Percentiles rank a stretch among this genome's conserved stretches.
Evolutionary conservation across 1,139 yeast species (phyloP).

Genomic region (Blastobotrys petasosporus): DNA sequence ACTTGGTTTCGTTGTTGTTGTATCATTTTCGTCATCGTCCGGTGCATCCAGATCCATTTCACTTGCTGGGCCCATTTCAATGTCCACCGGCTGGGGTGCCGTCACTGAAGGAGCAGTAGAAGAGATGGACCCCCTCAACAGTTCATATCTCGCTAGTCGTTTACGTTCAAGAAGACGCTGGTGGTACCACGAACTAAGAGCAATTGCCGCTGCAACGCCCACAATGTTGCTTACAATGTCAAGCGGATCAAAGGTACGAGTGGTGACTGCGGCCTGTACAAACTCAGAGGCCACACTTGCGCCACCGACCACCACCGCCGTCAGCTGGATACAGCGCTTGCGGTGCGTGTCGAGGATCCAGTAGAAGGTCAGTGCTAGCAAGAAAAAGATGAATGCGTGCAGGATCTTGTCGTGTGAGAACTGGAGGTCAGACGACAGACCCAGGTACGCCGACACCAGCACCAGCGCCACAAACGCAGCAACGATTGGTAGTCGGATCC

Average conservation of each 20-base stretch:
- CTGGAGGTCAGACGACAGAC: slow-evolving; percentile 44
- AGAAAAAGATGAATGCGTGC: slow-evolving; percentile 46
- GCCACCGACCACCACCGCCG: slow-evolving; percentile 42
- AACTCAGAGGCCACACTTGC: slow-evolving; percentile 49
- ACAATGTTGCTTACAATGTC: slow-evolving; percentile 35
- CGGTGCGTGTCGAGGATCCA: slow-evolving; percentile 46
- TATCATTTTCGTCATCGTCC: no score
- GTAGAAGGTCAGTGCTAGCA: slow-evolving; percentile 50
- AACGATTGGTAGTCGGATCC: slow-evolving; percentile 17
- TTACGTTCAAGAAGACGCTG: slow-evolving; percentile 30
- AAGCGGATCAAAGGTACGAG: slow-evolving; percentile 33
- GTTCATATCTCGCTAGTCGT: slow-evolving; percentile 29
- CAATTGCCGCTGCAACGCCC: slow-evolving; percentile 33
- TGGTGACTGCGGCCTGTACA: slow-evolving; percentile 32
- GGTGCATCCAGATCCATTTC: no score
- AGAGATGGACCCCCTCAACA: slow-evolving; percentile 20
- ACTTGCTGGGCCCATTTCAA: no score
- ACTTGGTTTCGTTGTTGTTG: no score
- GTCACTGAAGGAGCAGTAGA: no score
- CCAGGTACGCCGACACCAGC: slow-evolving; percentile 37
- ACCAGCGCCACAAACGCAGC: slow-evolving; percentile 30
- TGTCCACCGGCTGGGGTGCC: no score
- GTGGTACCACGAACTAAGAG: slow-evolving; percentile 34
- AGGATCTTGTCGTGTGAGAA: slow-evolving; percentile 48
- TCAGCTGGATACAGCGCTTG: slow-evolving; percentile 39